Evolutionary conservation across 2,329 filamentous ascomycete genomes (phyloP), one percentile per base, ranked within the genome.

Genomic region (Hymenoscyphus occultus): DNA sequence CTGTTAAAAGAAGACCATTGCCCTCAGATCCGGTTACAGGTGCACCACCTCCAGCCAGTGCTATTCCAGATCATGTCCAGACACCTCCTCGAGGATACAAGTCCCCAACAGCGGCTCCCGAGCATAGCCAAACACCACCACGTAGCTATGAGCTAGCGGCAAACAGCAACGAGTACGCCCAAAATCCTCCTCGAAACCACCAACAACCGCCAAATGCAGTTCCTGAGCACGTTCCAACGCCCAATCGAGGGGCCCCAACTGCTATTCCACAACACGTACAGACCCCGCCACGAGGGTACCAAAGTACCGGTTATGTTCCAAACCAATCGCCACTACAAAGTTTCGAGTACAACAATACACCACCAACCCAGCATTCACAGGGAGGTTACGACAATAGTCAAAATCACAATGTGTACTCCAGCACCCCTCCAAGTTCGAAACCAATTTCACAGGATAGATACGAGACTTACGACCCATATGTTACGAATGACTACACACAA

Each of bases 1-100:
- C 86, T 57, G 86, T 96, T 57, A 97, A 94, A 80, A 85, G 94
- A 70, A 85, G 94, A 40, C 94, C 94, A 22, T 79, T 97, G 48
- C 93, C 94, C 0, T 88, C 86, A 1, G 91, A 95, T 74, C 92
- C 92, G 14, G 65, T 73, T 39, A 84, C 90, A 39, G 80, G 77
- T 32, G 75, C 73, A 40, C 73, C 66, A 83, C 84, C 61, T 69
- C 65, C 74, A 70, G 64, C 74, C 71, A 64, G 78, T 67, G 56
- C 71, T 74, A 64, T 75, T 70, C 59, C 75, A 72, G 66, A 74
- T 13, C 67, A 77, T 63, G 71, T 76, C 22, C 80, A 81, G 64
- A 80, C 80, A 10, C 81, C 82, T 10, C 77, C 81, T 31, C 79
- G 83, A 62, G 73, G 77, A 9, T 82, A 82, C 57, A 78, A 78